Evolutionary conservation across 139 green algal genomes (phyloP).

Genomic region (Nannochloris sp.): DNA sequence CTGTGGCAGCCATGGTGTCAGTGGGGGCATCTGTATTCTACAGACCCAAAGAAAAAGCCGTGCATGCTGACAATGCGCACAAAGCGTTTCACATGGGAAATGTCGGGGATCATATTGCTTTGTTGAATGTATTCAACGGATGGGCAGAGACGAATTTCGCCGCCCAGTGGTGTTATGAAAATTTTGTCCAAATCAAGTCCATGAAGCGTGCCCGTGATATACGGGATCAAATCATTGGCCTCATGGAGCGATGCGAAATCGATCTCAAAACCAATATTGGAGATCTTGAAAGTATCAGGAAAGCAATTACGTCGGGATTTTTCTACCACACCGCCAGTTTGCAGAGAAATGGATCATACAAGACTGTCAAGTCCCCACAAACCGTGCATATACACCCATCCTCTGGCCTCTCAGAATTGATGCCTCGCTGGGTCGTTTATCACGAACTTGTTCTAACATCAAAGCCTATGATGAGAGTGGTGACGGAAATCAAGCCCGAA

Average conservation of each 20-base stretch:
- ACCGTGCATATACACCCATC: conserved; percentile 94
- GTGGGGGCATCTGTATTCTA: conserved; percentile 91
- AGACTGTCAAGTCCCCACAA: conserved; percentile 92
- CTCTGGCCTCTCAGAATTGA: conserved; percentile 60
- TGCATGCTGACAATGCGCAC: conserved; percentile 89
- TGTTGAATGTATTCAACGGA: conserved; percentile 74
- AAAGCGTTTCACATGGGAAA: conserved; percentile 79
- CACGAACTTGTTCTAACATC: conserved; percentile 94
- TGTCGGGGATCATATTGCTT: conserved; percentile 84
- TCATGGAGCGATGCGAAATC: conserved; percentile 96
- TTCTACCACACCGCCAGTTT: conserved; percentile 92
- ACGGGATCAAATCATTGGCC: conserved; percentile 86
- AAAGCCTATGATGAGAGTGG: conserved; percentile 95
- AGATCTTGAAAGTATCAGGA: conserved; percentile 55
- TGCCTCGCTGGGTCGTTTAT: conserved; percentile 79
- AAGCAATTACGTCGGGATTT: conserved; percentile 71
- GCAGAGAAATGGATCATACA: conserved; percentile 83
- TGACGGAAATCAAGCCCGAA: conserved; percentile 88
- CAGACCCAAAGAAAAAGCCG: conserved; percentile 89
- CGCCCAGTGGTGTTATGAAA: conserved; percentile 92
- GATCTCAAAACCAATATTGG: conserved; percentile 62
- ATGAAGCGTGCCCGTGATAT: conserved; percentile 97
- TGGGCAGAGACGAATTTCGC: conserved; percentile 88
- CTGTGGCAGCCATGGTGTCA: conserved; percentile 88
- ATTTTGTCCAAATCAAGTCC: conserved; percentile 87